Evolutionary conservation across 148 eudicot genomes (phyloP).

Genomic region (Diospyros kaki): DNA sequence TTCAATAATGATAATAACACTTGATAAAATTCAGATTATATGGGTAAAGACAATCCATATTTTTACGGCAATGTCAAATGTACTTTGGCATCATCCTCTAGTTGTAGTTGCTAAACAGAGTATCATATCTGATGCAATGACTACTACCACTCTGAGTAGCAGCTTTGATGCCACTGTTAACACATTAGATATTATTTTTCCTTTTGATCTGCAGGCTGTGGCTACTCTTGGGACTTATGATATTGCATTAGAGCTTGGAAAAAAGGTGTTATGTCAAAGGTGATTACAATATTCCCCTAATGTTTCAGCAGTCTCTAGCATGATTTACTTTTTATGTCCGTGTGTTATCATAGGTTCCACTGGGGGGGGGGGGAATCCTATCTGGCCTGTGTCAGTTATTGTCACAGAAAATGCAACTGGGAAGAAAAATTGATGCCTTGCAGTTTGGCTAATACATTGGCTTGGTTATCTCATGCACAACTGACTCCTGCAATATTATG

Average conservation of each 20-base stretch:
- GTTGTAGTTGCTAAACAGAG: neutral
- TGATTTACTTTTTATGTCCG: neutral
- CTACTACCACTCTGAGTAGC: neutral
- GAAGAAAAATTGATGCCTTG: slow-evolving; percentile 3
- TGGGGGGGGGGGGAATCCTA: neutral
- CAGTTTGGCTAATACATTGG: neutral
- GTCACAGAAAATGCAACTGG: neutral
- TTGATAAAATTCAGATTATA: neutral
- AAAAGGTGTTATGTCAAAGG: slow-evolving; percentile 85
- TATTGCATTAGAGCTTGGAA: slow-evolving; percentile 77
- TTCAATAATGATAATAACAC: no score
- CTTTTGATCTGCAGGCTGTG: slow-evolving; percentile 44
- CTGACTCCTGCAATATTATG: neutral
- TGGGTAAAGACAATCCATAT: neutral
- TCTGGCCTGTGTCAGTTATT: neutral
- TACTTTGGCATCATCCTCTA: neutral
- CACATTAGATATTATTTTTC: neutral
- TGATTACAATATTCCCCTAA: slow-evolving; percentile 18
- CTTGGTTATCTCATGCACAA: neutral
- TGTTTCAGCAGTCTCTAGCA: neutral
- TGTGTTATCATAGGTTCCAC: neutral
- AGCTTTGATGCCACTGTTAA: neutral
- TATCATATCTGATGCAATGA: neutral
- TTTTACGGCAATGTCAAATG: neutral
- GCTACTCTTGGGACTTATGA: slow-evolving; percentile 84